Conservation (phyloP, 169 alveolate species). For the Babesia caballi region DNA sequence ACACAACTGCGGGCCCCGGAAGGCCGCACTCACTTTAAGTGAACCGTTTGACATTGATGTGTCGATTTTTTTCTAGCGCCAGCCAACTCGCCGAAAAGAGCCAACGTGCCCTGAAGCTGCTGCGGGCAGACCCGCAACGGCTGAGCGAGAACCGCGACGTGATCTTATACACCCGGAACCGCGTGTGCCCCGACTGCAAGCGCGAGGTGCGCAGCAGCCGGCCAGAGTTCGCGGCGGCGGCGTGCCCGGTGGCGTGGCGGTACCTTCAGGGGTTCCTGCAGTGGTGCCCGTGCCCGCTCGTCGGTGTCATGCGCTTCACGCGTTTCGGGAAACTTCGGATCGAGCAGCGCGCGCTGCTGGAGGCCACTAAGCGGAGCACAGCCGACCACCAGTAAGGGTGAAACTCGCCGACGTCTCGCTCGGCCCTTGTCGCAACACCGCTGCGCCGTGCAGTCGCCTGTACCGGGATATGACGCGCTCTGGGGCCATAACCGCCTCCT, state of each 20-base stretch:
- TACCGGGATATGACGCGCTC: no score
- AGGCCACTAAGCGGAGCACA: neutral
- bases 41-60: conserved; percentile 10
- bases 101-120: conserved; percentile 10
- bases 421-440: no score
- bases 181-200: conserved; percentile 49
- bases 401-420: neutral
- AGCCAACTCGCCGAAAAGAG: conserved; percentile 36
- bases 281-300: conserved; percentile 38
- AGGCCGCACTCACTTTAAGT: neutral
- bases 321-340: conserved; percentile 28
- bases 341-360: conserved; percentile 31
- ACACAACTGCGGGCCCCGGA: no score
- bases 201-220: neutral
- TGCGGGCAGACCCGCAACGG: conserved; percentile 14
- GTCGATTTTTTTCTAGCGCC: neutral
- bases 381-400: neutral
- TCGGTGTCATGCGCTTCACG: conserved; percentile 44
- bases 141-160: conserved; percentile 54
- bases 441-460: no score
- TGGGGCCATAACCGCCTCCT: no score
- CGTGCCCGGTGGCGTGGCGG: conserved; percentile 62
- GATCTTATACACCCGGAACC: conserved; percentile 52
- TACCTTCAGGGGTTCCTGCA: conserved; percentile 55
- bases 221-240: conserved; percentile 47